These are phyloP conservation scores for Lasiosphaeriaceae sp. DNA, from an alignment of 495 filamentous ascomycete species.

Conservation along the genomic window DNA sequence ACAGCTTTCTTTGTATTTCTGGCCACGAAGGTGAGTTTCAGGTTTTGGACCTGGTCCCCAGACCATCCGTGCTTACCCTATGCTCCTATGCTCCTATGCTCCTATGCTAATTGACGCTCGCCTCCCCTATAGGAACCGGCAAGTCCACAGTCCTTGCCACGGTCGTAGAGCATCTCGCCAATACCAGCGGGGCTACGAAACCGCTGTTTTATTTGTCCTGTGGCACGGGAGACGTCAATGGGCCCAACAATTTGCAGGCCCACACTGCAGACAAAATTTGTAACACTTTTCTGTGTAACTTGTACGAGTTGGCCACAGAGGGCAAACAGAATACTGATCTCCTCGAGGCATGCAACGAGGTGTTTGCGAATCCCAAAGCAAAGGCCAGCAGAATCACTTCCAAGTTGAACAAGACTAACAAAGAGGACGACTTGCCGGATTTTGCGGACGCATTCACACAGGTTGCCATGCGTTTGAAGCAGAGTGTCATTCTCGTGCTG, in stretches of 20 bases:
- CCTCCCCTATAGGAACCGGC: constrained; percentile 16
- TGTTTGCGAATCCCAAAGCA: constrained; percentile 17
- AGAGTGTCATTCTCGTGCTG: constrained; percentile 15
- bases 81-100: background rate
- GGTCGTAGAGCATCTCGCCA: constrained; percentile 8
- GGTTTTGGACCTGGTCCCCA: too few species aligned
- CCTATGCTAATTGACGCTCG: background rate
- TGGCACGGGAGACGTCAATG: background rate
- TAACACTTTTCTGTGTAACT: constrained; percentile 14
- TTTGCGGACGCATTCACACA: constrained; percentile 15
- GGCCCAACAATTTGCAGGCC: background rate
- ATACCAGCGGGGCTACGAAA: background rate
- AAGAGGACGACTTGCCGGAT: constrained; percentile 11
- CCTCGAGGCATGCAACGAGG: constrained; percentile 22
- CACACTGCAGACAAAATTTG: constrained; percentile 16
- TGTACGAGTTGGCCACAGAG: constrained; percentile 16
- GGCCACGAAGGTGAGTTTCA: constrained; percentile 17
- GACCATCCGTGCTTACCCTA: too few species aligned
- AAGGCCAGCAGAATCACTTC: background rate
- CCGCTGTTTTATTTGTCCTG: constrained; percentile 20
- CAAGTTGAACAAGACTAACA: constrained; percentile 1
- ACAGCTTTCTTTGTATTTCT: constrained; percentile 13
- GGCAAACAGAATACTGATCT: constrained; percentile 12
- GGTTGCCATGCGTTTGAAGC: constrained; percentile 13
- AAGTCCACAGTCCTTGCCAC: constrained; percentile 20